Conservation (phyloP, 495 filamentous ascomycete genomes). For the Cercophora scortea region DNA sequence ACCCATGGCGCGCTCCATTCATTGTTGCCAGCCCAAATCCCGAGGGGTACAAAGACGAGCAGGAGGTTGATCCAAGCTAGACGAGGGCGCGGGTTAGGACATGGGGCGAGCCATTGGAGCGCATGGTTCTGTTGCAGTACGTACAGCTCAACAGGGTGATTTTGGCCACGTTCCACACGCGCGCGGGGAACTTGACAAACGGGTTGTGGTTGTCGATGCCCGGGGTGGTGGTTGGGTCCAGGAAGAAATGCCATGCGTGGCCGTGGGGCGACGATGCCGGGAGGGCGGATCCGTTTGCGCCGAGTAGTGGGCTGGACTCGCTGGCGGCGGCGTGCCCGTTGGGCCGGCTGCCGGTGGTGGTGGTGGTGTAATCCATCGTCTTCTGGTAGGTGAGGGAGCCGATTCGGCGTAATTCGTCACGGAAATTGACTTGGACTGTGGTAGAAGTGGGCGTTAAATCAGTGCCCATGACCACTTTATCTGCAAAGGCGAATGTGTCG, state of each 20-base stretch:
- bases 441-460: neutral
- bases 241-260: constrained; percentile 31
- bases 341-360: neutral
- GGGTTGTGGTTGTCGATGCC: constrained; percentile 39
- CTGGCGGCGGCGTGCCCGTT: neutral
- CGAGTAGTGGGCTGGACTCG: constrained; percentile 8
- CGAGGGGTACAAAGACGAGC: constrained; percentile 82
- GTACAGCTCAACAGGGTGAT: constrained; percentile 47
- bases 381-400: neutral
- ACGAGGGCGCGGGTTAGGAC: constrained; percentile 3
- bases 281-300: neutral
- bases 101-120: neutral
- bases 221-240: constrained; percentile 35
- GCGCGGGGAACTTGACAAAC: constrained; percentile 52
- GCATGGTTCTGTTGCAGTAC: constrained; percentile 14
- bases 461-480: neutral
- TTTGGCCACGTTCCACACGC: constrained; percentile 42
- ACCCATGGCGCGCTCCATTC: constrained; percentile 67
- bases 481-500: neutral
- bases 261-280: constrained; percentile 1
- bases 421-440: constrained; percentile 11
- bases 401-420: constrained; percentile 7
- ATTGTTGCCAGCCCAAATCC: constrained; percentile 69
- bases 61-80: constrained; percentile 75
- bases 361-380: neutral